Evolutionary conservation across 2,329 filamentous ascomycete genomes (phyloP).

Genomic region (Nothomitra cinnamomea): DNA sequence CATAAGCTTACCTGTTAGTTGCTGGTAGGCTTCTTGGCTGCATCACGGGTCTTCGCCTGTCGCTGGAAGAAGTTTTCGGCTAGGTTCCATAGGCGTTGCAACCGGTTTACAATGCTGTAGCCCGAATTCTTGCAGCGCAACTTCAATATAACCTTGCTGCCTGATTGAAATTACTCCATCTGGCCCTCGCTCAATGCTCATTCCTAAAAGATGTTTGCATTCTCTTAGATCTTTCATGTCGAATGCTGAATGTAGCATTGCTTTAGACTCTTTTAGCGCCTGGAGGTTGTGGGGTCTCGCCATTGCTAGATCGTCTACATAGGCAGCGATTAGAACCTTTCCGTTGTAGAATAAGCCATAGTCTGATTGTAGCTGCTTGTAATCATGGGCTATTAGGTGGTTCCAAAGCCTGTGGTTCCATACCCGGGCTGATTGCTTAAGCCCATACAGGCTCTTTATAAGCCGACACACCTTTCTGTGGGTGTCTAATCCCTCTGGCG

Average conservation of each 20-base stretch:
- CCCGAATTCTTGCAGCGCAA: no score
- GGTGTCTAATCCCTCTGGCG: constrained; percentile 9
- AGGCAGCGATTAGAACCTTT: constrained; percentile 11
- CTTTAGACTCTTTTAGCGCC: constrained; percentile 13
- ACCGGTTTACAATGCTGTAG: no score
- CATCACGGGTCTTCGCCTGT: no score
- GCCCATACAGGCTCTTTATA: constrained; percentile 16
- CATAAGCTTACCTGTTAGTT: no score
- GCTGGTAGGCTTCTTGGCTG: no score
- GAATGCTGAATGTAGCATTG: constrained; percentile 10
- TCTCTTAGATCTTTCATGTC: constrained; percentile 15
- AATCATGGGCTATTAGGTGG: constrained; percentile 11
- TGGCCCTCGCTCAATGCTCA: constrained; percentile 9
- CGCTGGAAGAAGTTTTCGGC: no score
- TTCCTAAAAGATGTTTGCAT: constrained; percentile 14
- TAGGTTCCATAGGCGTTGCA: no score
- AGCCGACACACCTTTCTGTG: constrained; percentile 11
- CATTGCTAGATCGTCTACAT: constrained; percentile 17
- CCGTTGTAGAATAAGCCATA: not conserved
- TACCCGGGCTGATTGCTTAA: constrained; percentile 16
- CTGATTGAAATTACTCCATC: not conserved
- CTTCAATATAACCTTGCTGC: no score
- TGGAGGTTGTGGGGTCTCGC: constrained; percentile 5
- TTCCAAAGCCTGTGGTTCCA: constrained; percentile 14
- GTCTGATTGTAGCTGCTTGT: constrained; percentile 6